Conservation (phyloP, 2,329 filamentous ascomycete genomes). For the Zymoseptoria tritici region DNA sequence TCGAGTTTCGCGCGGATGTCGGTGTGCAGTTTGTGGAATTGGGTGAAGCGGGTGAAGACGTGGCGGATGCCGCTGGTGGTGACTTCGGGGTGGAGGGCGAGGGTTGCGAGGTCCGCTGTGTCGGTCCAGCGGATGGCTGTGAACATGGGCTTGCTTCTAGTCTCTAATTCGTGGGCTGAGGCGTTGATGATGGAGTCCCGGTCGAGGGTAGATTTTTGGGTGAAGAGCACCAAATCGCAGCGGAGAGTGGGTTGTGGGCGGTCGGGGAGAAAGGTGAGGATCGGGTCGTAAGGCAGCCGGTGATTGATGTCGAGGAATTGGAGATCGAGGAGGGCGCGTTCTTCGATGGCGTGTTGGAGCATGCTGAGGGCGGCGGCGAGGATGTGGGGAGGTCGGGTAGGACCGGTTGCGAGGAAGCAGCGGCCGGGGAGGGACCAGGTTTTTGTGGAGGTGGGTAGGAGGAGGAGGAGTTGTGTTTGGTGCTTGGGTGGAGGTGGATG, state of each 20-base stretch:
- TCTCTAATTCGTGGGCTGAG: neutral
- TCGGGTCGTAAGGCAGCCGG: neutral
- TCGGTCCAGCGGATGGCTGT: neutral
- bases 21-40: neutral
- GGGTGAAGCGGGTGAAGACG: neutral
- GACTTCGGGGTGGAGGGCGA: neutral
- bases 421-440: neutral
- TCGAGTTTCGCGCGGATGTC: neutral
- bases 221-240: neutral
- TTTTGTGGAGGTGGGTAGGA: neutral
- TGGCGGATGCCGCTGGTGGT: neutral
- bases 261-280: neutral
- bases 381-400: neutral
- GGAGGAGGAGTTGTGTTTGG: neutral
- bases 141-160: neutral
- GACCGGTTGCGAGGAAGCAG: neutral
- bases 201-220: neutral
- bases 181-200: neutral
- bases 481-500: too few relatives aligned
- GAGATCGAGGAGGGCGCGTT: neutral
- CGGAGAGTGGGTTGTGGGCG: neutral
- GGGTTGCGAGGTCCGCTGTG: neutral
- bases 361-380: neutral
- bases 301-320: neutral
- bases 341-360: neutral